Conservation (phyloP, 192 early-diverging fungal species). For the Podila epigama region DNA sequence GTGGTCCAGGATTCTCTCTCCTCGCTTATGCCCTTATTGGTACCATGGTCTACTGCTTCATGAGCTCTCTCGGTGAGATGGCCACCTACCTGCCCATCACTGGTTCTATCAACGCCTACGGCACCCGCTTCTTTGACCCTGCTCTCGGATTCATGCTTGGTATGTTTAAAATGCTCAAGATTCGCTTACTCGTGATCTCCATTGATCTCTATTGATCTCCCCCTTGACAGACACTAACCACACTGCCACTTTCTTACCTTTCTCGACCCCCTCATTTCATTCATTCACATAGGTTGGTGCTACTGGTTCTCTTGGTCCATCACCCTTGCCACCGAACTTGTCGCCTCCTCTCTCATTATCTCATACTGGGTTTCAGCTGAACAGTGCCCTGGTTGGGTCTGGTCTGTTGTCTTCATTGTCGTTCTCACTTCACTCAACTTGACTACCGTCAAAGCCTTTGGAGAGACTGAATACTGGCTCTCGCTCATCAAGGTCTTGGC, state of each 20-base stretch:
- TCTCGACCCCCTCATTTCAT: not conserved
- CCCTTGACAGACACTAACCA: too few species aligned
- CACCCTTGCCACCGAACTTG: slow-evolving; percentile 73
- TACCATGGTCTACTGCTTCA: slow-evolving; percentile 74
- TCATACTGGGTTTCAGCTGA: slow-evolving; percentile 57
- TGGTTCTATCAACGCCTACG: slow-evolving; percentile 82
- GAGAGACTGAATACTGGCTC: slow-evolving; percentile 82
- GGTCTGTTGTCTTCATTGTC: slow-evolving; percentile 35
- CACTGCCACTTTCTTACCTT: not conserved
- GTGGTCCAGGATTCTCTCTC: slow-evolving; percentile 80
- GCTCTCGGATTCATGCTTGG: slow-evolving; percentile 76
- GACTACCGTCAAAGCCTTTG: slow-evolving; percentile 41
- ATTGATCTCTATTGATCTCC: too few species aligned
- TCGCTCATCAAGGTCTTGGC: slow-evolving; percentile 75
- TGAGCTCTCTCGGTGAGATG: slow-evolving; percentile 87
- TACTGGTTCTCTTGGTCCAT: slow-evolving; percentile 70
- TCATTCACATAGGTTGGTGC: slow-evolving; percentile 50
- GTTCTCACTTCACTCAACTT: slow-evolving; percentile 26
- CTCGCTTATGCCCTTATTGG: slow-evolving; percentile 75
- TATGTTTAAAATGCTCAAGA: too few species aligned
- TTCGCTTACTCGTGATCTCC: too few species aligned
- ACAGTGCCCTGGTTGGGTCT: slow-evolving; percentile 39
- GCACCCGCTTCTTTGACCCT: slow-evolving; percentile 84
- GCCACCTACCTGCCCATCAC: slow-evolving; percentile 83
- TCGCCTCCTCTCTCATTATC: slow-evolving; percentile 76